Evolutionary conservation across 306 rosid species (phyloP).

Genomic region (Prunus dulcis): DNA sequence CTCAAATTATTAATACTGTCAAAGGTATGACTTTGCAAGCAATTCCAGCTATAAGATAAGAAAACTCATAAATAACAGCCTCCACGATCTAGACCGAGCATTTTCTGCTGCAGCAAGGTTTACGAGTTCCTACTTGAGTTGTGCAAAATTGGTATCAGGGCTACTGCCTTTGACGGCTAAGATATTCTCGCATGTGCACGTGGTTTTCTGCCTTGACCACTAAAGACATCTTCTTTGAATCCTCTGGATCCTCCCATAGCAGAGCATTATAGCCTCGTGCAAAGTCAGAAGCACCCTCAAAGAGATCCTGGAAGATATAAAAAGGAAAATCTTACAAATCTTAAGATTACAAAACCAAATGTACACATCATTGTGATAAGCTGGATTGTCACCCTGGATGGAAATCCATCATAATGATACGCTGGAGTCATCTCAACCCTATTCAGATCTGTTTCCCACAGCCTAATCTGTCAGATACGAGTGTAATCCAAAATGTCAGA

Average conservation of each 20-base stretch:
- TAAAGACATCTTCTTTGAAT: conserved; percentile 76
- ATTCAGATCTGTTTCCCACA: conserved; percentile 92
- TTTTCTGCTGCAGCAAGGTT: neutral
- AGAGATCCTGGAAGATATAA: conserved; percentile 59
- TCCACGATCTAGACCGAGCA: neutral
- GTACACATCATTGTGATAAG: conserved; percentile 2
- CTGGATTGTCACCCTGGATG: conserved; percentile 62
- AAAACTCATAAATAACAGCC: neutral
- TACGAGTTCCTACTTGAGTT: neutral
- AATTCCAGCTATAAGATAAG: neutral
- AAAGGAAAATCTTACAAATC: conserved; percentile 3
- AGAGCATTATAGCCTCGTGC: conserved; percentile 84
- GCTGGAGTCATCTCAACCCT: conserved; percentile 78
- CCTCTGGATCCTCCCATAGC: conserved; percentile 86
- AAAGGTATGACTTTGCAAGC: neutral
- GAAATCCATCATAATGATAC: conserved; percentile 77
- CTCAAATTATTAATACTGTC: neutral
- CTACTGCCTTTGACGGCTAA: conserved; percentile 66
- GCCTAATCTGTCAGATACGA: conserved; percentile 58
- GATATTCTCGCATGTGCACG: conserved; percentile 59
- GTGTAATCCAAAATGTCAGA: conserved; percentile 27
- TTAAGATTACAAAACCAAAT: neutral
- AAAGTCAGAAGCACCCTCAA: conserved; percentile 80
- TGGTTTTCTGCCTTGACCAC: conserved; percentile 76
- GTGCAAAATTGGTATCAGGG: neutral